These are phyloP conservation scores for Millerago galiae DNA, from an alignment of 805 yeast species.

Conservation along the genomic window DNA sequence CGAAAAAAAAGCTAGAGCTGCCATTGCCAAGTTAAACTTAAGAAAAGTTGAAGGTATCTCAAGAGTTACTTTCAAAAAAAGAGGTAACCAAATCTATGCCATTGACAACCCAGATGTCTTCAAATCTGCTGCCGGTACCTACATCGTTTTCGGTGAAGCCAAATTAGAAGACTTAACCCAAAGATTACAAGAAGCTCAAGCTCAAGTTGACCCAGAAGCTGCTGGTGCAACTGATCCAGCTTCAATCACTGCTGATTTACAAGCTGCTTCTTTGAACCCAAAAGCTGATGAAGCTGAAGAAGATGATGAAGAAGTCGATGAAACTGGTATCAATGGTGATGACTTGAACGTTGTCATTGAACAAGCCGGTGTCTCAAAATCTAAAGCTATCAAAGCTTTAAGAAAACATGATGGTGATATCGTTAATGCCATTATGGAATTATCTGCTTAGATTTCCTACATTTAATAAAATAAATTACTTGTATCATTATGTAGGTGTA, in stretches of 20 bases:
- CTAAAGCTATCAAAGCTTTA: constrained; percentile 88
- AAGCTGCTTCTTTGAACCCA: constrained; percentile 53
- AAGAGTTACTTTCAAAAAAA: constrained; percentile 93
- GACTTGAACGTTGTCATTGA: constrained; percentile 84
- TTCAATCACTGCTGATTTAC: constrained; percentile 76
- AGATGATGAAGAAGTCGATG: constrained; percentile 74
- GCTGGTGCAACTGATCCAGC: constrained; percentile 54
- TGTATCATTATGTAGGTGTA: neutral
- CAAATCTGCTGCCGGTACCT: constrained; percentile 89
- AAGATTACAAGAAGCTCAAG: constrained; percentile 79
- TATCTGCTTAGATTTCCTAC: constrained; percentile 30
- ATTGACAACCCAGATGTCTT: constrained; percentile 92
- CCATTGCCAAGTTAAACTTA: constrained; percentile 81
- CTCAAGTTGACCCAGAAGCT: constrained; percentile 21
- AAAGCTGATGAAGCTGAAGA: constrained; percentile 34
- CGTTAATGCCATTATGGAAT: constrained; percentile 92
- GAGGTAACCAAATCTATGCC: constrained; percentile 86
- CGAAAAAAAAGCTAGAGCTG: constrained; percentile 93
- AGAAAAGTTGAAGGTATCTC: constrained; percentile 87
- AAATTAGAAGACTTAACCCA: constrained; percentile 90
- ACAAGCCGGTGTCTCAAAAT: constrained; percentile 85
- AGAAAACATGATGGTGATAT: constrained; percentile 86
- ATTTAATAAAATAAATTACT: neutral
- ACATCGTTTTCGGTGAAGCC: constrained; percentile 97
- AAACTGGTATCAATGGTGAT: constrained; percentile 72